These are phyloP conservation scores for Stromatinia cepivora DNA, from an alignment of 2,329 filamentous ascomycete species.

Conservation along the genomic window DNA sequence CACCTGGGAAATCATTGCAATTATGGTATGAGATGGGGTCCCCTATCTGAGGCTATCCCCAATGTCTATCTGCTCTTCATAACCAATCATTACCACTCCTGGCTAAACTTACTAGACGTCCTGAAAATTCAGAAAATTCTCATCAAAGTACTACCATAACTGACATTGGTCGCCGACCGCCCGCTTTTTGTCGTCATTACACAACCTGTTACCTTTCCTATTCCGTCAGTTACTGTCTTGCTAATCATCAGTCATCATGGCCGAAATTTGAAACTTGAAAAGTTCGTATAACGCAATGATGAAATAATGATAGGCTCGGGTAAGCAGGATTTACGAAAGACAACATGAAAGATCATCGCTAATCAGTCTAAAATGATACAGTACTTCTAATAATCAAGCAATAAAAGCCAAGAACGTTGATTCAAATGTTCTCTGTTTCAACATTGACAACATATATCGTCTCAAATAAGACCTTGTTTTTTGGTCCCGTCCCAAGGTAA, in stretches of 20 bases:
- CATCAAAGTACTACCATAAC: background rate
- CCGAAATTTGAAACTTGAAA: constrained; percentile 9
- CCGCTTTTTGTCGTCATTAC: constrained; percentile 16
- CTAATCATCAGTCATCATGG: constrained; percentile 9
- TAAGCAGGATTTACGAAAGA: constrained; percentile 12
- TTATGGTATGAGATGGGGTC: background rate
- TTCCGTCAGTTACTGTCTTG: background rate
- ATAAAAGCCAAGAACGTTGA: background rate
- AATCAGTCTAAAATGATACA: background rate
- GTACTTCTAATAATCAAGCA: background rate
- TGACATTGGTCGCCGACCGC: constrained; percentile 16
- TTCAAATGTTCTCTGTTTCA: constrained; percentile 1
- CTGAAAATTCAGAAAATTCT: background rate
- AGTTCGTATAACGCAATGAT: background rate
- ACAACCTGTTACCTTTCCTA: constrained; percentile 4
- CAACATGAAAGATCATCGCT: background rate
- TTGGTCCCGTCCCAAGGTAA: constrained; percentile 3
- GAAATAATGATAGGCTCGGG: constrained; percentile 4
- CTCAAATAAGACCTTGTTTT: background rate
- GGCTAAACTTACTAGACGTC: background rate
- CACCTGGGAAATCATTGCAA: background rate
- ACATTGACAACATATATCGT: background rate
- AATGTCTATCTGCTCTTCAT: too few relatives aligned
- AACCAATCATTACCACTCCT: too few relatives aligned
- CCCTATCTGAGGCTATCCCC: background rate